Evolutionary conservation across 2,329 filamentous ascomycete species (phyloP).

Genomic region (Samsoniella hepiali): DNA sequence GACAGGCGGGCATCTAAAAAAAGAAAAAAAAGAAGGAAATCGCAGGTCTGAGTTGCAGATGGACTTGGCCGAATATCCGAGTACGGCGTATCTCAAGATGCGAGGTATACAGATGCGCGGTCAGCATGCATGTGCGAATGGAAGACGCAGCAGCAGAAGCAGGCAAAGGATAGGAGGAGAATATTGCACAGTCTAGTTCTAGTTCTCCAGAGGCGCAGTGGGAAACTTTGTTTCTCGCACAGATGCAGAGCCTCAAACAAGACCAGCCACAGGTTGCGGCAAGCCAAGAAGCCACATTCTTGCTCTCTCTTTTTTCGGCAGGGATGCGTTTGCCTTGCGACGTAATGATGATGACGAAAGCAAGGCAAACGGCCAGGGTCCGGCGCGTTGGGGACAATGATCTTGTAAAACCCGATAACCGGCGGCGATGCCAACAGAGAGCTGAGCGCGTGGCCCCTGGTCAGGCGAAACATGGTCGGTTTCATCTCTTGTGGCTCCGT

Average conservation of each 20-base stretch:
- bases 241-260: slow-evolving; percentile 9
- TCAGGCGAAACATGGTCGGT: slow-evolving; percentile 27
- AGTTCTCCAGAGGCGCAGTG: not conserved
- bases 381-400: not conserved
- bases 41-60: not conserved
- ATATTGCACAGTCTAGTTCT: not conserved
- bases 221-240: slow-evolving; percentile 3
- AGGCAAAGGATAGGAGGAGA: not conserved
- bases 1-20: not conserved
- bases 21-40: not conserved
- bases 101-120: no score
- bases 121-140: no score
- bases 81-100: no score
- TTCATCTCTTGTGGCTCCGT: slow-evolving; percentile 24
- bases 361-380: not conserved
- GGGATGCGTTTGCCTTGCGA: not conserved
- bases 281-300: not conserved
- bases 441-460: slow-evolving; percentile 11
- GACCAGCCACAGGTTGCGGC: not conserved
- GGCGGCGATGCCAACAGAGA: not conserved
- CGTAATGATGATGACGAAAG: slow-evolving; percentile 6
- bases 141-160: no score
- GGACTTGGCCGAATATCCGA: no score
- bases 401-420: not conserved
- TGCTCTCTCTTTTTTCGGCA: not conserved